Conservation (phyloP, 75 land plant species). For the Picea sitchensis region DNA sequence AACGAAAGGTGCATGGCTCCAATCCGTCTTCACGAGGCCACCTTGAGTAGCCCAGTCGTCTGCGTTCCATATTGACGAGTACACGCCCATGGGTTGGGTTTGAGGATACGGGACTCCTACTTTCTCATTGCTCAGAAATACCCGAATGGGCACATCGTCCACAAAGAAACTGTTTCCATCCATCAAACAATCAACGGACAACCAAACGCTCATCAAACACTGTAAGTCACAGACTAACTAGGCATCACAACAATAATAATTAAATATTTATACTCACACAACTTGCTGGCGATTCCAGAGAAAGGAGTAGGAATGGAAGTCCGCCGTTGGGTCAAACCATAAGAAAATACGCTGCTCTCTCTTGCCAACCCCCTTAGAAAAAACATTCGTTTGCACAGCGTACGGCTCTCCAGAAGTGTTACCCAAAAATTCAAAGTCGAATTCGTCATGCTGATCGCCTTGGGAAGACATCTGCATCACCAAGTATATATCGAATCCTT, state of each 20-base stretch:
- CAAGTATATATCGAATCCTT: background rate
- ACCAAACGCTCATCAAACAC: no score
- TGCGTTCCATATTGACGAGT: slow-evolving; percentile 60
- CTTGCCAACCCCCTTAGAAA: slow-evolving; percentile 34
- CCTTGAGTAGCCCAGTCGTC: slow-evolving; percentile 70
- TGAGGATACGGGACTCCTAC: slow-evolving; percentile 26
- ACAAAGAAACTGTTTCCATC: slow-evolving; percentile 21
- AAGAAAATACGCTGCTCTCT: slow-evolving; percentile 35
- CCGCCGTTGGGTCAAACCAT: slow-evolving; percentile 39
- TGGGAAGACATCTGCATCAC: slow-evolving; percentile 40
- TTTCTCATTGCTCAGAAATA: slow-evolving; percentile 28
- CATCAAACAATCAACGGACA: no score
- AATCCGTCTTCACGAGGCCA: slow-evolving; percentile 56
- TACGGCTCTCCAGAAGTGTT: slow-evolving; percentile 45
- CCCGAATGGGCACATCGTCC: slow-evolving; percentile 49
- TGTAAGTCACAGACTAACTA: no score
- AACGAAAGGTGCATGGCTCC: slow-evolving; percentile 53
- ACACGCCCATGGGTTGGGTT: slow-evolving; percentile 43
- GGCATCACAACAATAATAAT: no score
- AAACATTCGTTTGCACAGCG: slow-evolving; percentile 39
- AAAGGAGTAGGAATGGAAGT: slow-evolving; percentile 37
- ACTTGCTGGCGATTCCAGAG: slow-evolving; percentile 37
- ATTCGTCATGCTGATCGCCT: slow-evolving; percentile 28
- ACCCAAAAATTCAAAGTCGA: slow-evolving; percentile 49
- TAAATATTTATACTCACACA: slow-evolving; percentile 9